Base-by-base conservation (phyloP, 2,329 filamentous ascomycete species). In the Penicillium sp. region DNA sequence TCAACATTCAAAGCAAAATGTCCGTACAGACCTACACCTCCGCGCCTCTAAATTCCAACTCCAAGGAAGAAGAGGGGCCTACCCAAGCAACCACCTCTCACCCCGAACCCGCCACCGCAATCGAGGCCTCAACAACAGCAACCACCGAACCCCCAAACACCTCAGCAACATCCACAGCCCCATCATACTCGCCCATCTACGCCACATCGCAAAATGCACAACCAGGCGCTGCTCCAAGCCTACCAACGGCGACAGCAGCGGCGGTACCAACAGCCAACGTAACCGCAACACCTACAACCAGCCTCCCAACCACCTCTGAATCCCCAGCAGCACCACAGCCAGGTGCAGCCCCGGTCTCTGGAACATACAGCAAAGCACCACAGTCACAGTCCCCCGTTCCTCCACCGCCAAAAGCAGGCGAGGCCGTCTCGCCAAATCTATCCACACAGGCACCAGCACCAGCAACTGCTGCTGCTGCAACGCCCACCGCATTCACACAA, bases 291-390 rank as follows among this genome's bases (percentile, higher is more conserved):
- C 54, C 58, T 37, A 58, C 59, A 27, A 63, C 64, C n/a, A 57
- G 64, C 43, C 43, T 63, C 6, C 52, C 63, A 12, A 49, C 49
- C 2, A 21, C 61, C n/a, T 60, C 55, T 23, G 55, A 61, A 9
- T 63, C 71, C 2, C 73, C 75, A 18, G 74, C 74, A 37, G 68
- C 72, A 5, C 74, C 75, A 7, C 72, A 73, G 56, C 68, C 75
- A 24, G 74, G 73, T 17, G 66, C 63, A 7, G 42, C 47, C 7
- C 61, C 65, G 23, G 37, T 50, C 0, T n/a, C n/a, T n/a, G n/a
- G n/a, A n/a, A n/a, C n/a, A n/a, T n/a, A n/a, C n/a, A n/a, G 47
- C 49, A 24, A 24, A 26, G 21, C 49, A 20, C 7, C 59, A 39
- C 24, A 48, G 15, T 29, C 49, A 8, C 29, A 46, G 44, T 48